Evolutionary conservation across 345 rosid species (phyloP), one percentile per base, ranked within the genome.

Genomic region (Syzygium jambos): DNA sequence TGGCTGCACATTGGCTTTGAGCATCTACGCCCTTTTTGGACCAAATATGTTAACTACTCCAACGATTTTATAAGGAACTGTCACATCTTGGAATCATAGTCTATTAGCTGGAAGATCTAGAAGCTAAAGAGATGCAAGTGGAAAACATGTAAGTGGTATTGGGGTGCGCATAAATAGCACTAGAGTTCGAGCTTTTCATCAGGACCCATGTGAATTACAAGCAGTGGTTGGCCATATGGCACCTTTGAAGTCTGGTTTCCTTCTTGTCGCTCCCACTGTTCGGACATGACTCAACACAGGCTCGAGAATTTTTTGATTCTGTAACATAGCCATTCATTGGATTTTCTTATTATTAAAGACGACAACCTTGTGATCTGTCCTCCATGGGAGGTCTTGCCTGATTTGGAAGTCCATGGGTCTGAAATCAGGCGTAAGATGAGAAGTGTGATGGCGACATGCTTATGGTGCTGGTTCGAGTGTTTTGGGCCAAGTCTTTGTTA

Each of bases 1-100:
- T 98, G 99, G 99, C 92, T 96, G 56, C 93, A 96, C 92, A 98
- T 98, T 87, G 99, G 99, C 73, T 98, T 98, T 52, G 99, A 98
- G 93, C 99, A 98, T 92, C 95, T 98, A 30, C 95, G 98, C 89
- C 99, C 99, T 52, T 98, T 95, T 89, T 98, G 99, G 99, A 94
- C 96, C 87, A 98, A 95, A 88, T 92, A 96, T 89, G 97, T 98
- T 54, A 95, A 96, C 90, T 98, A 96, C 93, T 93, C 99, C 86
- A 96, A 93, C 89, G 99, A 96, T 92, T 98, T 98, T 90, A 87
- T 96, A 86, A 95, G 94, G 91, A 96, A 93, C 93, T 98, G 99
- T 93, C 98, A 96, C 92, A 95, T 98, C 85, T 87, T 98, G 96
- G 99, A 93, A 90, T 93, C 93, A 57, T 94, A 95, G 94, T 85